Evolutionary conservation across 805 yeast genomes (phyloP), one percentile per base, ranked within the genome.

Genomic region (Blastobotrys mokoenaii): DNA sequence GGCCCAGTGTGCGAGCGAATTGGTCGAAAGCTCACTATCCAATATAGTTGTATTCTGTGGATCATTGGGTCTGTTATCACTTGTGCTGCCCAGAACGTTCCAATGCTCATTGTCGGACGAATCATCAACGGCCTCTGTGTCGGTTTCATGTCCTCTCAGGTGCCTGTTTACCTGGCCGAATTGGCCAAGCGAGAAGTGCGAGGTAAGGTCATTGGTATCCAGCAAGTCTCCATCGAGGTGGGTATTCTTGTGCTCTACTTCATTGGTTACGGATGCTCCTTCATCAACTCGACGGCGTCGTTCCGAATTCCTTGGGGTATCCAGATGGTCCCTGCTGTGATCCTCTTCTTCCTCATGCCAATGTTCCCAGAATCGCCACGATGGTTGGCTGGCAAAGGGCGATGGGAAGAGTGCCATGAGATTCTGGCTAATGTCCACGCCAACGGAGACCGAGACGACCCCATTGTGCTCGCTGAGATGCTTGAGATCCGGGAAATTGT

Each of bases 231-330:
- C 20, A 80, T 79, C 44, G 76, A 82, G 32, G 61, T 77, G 59
- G 85, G 85, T 63, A 77, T 78, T 46, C 57, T 77, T 66, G 66
- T 79, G 48, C 75, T 77, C 78, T 80, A 76, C 61, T 78, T 68
- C 61, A 70, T 72, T 48, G 68, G 69, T 33, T 79, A 63, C 55
- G 80, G 79, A 42, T 71, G 69, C 49, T 65, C 68, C 69, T 46
- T 62, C 76, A 52, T 72, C 22, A 54, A 63, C 8, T 65, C 67
- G 10, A 74, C 73, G 14, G 60, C 67, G 39, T 71, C 83, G 40
- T 80, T 81, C 72, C 71, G 89, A 55, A 59, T 76, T 17, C 82
- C 78, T 46, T 70, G 89, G 84, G 68, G 77, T 56, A 38, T 84
- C 65, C 70, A 74, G 66, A 63, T 73, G 62, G 51, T 80, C 59